These are phyloP conservation scores for Colletotrichum salicis DNA, from an alignment of 2,329 filamentous ascomycete species.

Conservation along the genomic window DNA sequence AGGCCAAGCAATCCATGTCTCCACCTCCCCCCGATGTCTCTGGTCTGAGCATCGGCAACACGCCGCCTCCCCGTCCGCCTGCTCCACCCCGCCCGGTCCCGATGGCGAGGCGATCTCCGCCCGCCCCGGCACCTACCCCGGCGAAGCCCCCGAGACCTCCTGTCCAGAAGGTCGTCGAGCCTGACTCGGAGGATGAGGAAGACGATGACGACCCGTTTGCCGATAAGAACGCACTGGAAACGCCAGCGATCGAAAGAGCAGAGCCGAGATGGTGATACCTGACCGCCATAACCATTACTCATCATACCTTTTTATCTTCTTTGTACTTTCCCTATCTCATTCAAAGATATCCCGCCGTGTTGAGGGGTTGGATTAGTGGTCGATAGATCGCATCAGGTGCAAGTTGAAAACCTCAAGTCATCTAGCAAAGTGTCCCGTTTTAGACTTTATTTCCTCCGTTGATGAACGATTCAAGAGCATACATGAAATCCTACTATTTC, in stretches of 20 bases:
- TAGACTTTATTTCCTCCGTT: slow-evolving; percentile 2
- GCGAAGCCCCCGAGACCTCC: slow-evolving; percentile 48
- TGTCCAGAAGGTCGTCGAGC: slow-evolving; percentile 42
- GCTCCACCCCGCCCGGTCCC: slow-evolving; percentile 60
- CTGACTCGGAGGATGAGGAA: slow-evolving; percentile 60
- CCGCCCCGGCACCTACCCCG: slow-evolving; percentile 50
- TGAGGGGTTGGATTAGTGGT: slow-evolving; percentile 9
- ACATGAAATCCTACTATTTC: neutral
- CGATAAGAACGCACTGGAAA: slow-evolving; percentile 76
- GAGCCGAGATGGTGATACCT: slow-evolving; percentile 35
- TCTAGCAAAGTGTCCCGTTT: slow-evolving; percentile 10
- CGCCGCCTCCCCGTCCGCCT: slow-evolving; percentile 51
- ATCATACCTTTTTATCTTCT: neutral
- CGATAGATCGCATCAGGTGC: slow-evolving; percentile 6
- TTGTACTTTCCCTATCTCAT: neutral
- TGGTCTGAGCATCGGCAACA: slow-evolving; percentile 53
- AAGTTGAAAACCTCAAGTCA: neutral
- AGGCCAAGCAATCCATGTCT: slow-evolving; percentile 59
- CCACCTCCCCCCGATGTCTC: slow-evolving; percentile 56
- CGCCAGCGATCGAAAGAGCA: slow-evolving; percentile 28
- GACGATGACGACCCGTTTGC: slow-evolving; percentile 89
- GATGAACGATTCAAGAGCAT: slow-evolving; percentile 20
- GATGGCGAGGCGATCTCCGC: slow-evolving; percentile 60
- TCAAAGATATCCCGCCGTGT: slow-evolving; percentile 5
- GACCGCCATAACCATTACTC: slow-evolving; percentile 5